phyloP scores from a whole-genome alignment of 1,139 yeast genomes.

The Starmera stellimalicola region DNA sequence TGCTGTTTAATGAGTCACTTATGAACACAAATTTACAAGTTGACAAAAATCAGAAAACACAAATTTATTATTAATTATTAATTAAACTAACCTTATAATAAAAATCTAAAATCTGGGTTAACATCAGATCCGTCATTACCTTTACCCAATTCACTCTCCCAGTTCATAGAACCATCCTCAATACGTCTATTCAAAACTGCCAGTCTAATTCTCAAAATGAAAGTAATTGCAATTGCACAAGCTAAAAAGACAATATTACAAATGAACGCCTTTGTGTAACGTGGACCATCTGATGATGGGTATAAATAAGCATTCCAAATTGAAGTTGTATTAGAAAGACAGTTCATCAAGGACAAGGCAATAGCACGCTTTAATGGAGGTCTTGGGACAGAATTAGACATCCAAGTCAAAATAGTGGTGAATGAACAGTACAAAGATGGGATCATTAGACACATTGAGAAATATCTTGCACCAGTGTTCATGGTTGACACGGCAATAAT shows the following conservation, averaged over 20 bases:
- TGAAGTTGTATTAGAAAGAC: constrained; percentile 42
- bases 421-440: constrained; percentile 49
- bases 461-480: constrained; percentile 50
- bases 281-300: constrained; percentile 33
- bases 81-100: constrained; percentile 9
- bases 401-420: constrained; percentile 47
- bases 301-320: constrained; percentile 46
- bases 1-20: too few species aligned
- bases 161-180: constrained; percentile 37
- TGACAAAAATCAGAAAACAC: too few species aligned
- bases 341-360: constrained; percentile 42
- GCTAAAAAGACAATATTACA: constrained; percentile 41
- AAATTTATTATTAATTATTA: too few species aligned
- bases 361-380: constrained; percentile 48
- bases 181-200: constrained; percentile 33
- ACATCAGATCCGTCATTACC: constrained; percentile 39
- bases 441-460: constrained; percentile 54
- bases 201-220: constrained; percentile 32
- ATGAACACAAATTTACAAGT: too few species aligned
- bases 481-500: constrained; percentile 45
- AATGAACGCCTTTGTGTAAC: constrained; percentile 35
- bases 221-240: constrained; percentile 31
- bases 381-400: constrained; percentile 36
- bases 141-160: constrained; percentile 35
- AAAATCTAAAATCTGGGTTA: constrained; percentile 35